Evolutionary conservation across 371 early-diverging fungal genomes (phyloP), one percentile per base, ranked within the genome.

Genomic region (Mortierella sp.): DNA sequence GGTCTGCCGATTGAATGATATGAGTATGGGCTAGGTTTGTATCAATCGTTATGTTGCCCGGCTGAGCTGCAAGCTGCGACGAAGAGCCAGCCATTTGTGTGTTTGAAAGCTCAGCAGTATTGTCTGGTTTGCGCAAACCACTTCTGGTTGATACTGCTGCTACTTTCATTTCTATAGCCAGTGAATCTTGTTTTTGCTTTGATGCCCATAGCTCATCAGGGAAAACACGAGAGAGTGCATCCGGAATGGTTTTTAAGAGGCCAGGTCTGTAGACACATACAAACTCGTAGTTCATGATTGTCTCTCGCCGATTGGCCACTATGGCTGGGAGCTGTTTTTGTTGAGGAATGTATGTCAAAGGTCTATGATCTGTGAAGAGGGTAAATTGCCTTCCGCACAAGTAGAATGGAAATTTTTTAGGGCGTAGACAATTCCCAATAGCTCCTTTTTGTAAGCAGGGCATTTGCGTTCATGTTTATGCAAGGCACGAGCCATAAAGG

Each of bases 381-480:
- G 67, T 70, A 41, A 81, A 81, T 1, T 24, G n/a, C n/a, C 75
- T 2, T 13, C 68, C 77, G 37, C 40, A 40, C 0, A 76, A 13
- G 13, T 73, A 72, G n/a, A 66, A 64, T 14, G 72, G 66, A 37
- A 76, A 76, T 22, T 71, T 52, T 41, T 65, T 2, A 67, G 53
- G 2, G 76, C 76, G 44, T 65, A 70, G 9, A 73, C 34, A n/a
- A 81, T 77, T 5, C 61, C 77, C 16, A 34, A 53, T 44, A 81
- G 44, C 31, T 73, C 77, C 41, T 74, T 76, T 22, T 77, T 70
- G 40, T 61, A 68, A 22, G 80, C 74, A 11, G 79, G 65, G 37
- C 70, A 79, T 14, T 66, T 79, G 11, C 22, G 37, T 39, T 79
- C 77, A 22, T 44, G 52, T 19, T 19, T 37, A 0, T 73, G 26